Base-by-base conservation (phyloP, 2,329 filamentous ascomycete genomes). In the Stylonectria norvegica region DNA sequence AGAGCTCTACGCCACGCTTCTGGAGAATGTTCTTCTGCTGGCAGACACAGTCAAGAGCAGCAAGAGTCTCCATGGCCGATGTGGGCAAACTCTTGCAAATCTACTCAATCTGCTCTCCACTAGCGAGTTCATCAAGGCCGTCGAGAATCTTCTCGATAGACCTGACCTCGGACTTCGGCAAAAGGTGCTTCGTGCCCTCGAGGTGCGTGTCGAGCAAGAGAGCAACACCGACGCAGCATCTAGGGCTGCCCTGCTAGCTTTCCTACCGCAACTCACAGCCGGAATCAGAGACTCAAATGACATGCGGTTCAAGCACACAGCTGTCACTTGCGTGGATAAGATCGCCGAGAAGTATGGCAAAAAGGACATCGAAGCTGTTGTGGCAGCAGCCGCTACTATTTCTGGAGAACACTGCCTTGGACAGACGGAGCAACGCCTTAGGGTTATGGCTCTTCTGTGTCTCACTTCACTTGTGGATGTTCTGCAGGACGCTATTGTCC, bases 291-390 rank as follows among this genome's bases (percentile, higher is more conserved):
- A 85, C 35, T 85, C 86, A 5, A 70, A 76, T 20, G 83, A 93
- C 50, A 77, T 85, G 38, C 74, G 81, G 19, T 84, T 93, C 62
- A 89, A 91, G 66, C 84, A 89, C 55, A 89, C 87, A 9, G 87
- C 90, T 1, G 83, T 98, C 47, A 82, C 83, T 23, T 97, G 91
- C 55, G 84, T 97, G 31, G 90, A 96, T 66, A 87, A 88, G 63
- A 94, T 98, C 48, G 80, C 87, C 3, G 90, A 96, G 66, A 91
- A 91, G 62, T 97, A 95, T 61, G 94, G 93, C 52, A 94, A 93
- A 71, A 94, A 90, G 62, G 87, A 95, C 57, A 74, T 85, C 2
- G 80, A 85, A 51, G 83, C 81, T 31, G 85, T 95, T 31, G 75
- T 85, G 18, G 78, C 78, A 4, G 85, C 89, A 5, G 88, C 89